Base-by-base conservation (phyloP, 75 land plant genomes). In the Gnetum montanum region DNA sequence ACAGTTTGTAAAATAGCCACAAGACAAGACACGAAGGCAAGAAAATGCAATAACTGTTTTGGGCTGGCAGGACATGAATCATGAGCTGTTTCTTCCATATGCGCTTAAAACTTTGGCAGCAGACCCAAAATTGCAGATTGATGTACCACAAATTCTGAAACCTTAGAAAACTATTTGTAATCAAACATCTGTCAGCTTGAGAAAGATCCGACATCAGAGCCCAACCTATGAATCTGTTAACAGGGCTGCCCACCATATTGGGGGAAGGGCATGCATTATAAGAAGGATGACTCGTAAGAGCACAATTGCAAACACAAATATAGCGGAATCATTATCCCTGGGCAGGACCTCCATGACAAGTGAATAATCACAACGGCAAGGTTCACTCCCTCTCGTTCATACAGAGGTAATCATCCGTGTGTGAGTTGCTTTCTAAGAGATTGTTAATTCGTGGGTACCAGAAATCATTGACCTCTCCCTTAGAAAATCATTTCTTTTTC, bases 21-120 rank as follows among this genome's bases (percentile, higher is more conserved):
- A 65, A 92, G 88, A 68, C 98, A 92, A 41, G 98, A 88, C 26
- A 81, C 73, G 34, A 92, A 57, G 4, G 90, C 81, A 48, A 87
- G 74, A 49, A 92, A 59, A 22, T 90, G 69, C 22, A 72, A 58
- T 37, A 78, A 61, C 43, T 79, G 84, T 44, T 81, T 64, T 3
- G 59, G 67, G 6, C 76, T 73, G 24, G 76, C 82, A 55, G 71
- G 58, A 49, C 63, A 65, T 30, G 61, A 74, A 61, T 87, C 89
- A 12, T 79, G 76, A 47, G 86, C 78, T 40, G 88, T 44, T 53
- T 70, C 83, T 63, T 92, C 98, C 80, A 88, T 82, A 62, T 93
- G 95, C 20, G 74, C 94, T 52, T 88, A 67, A 58, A 93, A 88
- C 44, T 88, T 93, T 2, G 74, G 76, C 49, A 93, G 34, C 62